Percentiles rank a stretch among this genome's conserved stretches.
Conservation (phyloP, 306 rosid species). For the Ochetophila trinervis region DNA sequence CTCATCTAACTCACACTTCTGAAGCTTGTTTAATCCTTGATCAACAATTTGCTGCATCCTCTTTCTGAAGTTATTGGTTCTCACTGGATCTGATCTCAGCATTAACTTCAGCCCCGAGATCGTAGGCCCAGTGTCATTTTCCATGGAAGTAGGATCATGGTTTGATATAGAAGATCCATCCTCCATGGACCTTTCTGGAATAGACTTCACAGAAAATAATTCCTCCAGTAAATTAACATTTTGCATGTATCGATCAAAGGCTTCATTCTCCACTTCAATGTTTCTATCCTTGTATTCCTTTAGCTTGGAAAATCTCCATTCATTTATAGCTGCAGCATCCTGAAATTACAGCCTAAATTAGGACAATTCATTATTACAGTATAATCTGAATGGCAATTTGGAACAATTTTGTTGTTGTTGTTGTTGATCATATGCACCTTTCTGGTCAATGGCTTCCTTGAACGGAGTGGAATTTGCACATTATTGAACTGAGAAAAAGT, state of each 20-base stretch:
- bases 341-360: conserved; percentile 42
- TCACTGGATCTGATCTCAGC: conserved; percentile 52
- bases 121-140: conserved; percentile 37
- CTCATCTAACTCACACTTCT: conserved; percentile 37
- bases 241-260: conserved; percentile 88
- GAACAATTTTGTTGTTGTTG: neutral
- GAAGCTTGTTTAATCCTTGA: conserved; percentile 59
- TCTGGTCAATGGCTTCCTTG: conserved; percentile 80
- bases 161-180: conserved; percentile 39
- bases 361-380: conserved; percentile 20
- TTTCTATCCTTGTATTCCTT: conserved; percentile 68
- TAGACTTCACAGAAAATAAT: conserved; percentile 58
- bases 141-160: conserved; percentile 35
- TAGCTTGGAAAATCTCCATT: conserved; percentile 93
- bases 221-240: conserved; percentile 74
- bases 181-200: conserved; percentile 30
- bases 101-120: conserved; percentile 57
- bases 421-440: conserved; percentile 56
- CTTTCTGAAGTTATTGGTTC: conserved; percentile 53
- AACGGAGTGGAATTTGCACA: conserved; percentile 64
- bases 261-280: conserved; percentile 78
- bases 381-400: conserved; percentile 13
- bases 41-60: conserved; percentile 67
- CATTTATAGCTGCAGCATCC: conserved; percentile 86
- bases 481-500: conserved; percentile 88